phyloP scores from a whole-genome alignment of 2,329 filamentous ascomycete species.

The Lomentospora prolificans region DNA sequence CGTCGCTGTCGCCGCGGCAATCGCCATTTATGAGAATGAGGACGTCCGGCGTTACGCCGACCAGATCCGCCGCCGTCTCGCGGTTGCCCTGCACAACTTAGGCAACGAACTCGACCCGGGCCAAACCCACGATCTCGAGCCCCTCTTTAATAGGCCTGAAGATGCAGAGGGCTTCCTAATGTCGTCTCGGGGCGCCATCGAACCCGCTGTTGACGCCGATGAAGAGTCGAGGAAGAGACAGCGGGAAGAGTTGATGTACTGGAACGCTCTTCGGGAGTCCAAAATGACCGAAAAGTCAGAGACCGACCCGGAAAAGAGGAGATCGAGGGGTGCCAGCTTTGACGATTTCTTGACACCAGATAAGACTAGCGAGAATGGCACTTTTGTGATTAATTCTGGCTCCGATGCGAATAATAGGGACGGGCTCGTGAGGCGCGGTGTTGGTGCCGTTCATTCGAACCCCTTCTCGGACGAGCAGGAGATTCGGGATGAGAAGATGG shows the following conservation, averaged over 20 bases:
- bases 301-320: constrained; percentile 10
- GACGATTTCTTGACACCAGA: constrained; percentile 50
- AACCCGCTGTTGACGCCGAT: constrained; percentile 48
- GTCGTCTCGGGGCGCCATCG: constrained; percentile 32
- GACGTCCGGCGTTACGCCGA: constrained; percentile 53
- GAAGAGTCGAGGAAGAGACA: constrained; percentile 51
- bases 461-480: constrained; percentile 50
- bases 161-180: constrained; percentile 54
- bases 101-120: constrained; percentile 46
- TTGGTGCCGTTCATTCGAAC: constrained; percentile 35
- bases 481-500: constrained; percentile 37
- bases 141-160: constrained; percentile 55
- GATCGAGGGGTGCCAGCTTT: constrained; percentile 34
- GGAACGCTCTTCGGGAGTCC: constrained; percentile 47
- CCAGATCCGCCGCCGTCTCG: constrained; percentile 51
- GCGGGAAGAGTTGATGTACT: constrained; percentile 55
- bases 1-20: constrained; percentile 46
- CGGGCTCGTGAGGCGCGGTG: constrained; percentile 17
- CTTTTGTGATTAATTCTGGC: constrained; percentile 49
- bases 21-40: constrained; percentile 54
- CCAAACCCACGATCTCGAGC: constrained; percentile 28
- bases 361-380: constrained; percentile 38
- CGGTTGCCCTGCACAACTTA: constrained; percentile 47
- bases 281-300: constrained; percentile 22
- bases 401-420: constrained; percentile 32